These are phyloP conservation scores for Bocquillonia castaneifolia DNA, from an alignment of 441 rosid species.

Conservation along the genomic window DNA sequence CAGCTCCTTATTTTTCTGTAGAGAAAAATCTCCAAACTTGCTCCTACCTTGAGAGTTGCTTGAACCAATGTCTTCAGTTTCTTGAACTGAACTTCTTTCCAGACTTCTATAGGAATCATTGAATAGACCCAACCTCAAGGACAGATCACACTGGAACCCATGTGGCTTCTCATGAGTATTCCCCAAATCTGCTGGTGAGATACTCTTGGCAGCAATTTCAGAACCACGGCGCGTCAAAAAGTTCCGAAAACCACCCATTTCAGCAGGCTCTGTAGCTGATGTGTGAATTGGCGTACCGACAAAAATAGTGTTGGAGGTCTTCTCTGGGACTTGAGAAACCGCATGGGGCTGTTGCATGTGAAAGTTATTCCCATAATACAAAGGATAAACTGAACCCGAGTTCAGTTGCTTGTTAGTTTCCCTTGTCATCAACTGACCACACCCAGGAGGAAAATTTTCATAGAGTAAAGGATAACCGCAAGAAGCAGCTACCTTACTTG, in stretches of 20 bases:
- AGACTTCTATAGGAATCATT: conserved; percentile 36
- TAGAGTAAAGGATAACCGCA: conserved; percentile 37
- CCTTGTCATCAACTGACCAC: conserved; percentile 31
- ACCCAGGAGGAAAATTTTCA: conserved; percentile 30
- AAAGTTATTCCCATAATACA: conserved; percentile 38
- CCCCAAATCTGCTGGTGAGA: conserved; percentile 25
- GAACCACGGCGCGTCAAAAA: conserved; percentile 26
- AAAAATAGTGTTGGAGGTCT: conserved; percentile 27
- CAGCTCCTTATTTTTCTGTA: conserved; percentile 45
- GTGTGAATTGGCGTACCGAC: conserved; percentile 44
- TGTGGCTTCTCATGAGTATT: conserved; percentile 32
- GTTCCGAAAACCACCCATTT: conserved; percentile 27
- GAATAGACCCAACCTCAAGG: conserved; percentile 66
- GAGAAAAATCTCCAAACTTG: conserved; percentile 33
- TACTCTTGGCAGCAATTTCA: conserved; percentile 28
- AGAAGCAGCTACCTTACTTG: conserved; percentile 28
- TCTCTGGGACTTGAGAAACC: conserved; percentile 25
- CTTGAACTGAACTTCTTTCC: conserved; percentile 32
- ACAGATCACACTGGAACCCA: conserved; percentile 59
- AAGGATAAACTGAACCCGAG: conserved; percentile 46
- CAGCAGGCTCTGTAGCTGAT: conserved; percentile 29
- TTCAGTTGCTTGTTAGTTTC: conserved; percentile 31
- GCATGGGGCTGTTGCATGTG: conserved; percentile 23
- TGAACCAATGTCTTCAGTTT: conserved; percentile 39
- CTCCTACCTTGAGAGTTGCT: conserved; percentile 35